These are phyloP conservation scores for Ceratobasidium theobromae DNA, from an alignment of 1,284 basidiomycete genomes.

Conservation along the genomic window DNA sequence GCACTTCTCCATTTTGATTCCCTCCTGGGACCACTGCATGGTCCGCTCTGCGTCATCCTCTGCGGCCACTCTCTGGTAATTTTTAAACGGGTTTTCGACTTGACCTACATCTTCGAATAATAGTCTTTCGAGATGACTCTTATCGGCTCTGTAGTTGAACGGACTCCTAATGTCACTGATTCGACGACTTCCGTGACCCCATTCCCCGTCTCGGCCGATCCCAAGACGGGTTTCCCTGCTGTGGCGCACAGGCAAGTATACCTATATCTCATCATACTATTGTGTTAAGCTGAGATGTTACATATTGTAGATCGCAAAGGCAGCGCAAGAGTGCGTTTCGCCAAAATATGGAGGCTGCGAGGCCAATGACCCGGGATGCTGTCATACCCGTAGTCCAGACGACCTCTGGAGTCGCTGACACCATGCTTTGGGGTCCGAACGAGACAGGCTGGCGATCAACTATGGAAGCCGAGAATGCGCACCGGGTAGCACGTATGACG, in stretches of 20 bases:
- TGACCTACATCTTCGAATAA: no score
- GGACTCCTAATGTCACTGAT: constrained; percentile 3
- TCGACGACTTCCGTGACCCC: constrained; percentile 23
- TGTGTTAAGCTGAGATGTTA: background rate
- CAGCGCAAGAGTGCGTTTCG: constrained; percentile 35
- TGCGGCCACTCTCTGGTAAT: background rate
- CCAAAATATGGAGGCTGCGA: constrained; percentile 30
- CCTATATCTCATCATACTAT: background rate
- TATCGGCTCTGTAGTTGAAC: constrained; percentile 33
- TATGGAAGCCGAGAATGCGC: constrained; percentile 57
- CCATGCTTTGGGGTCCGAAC: background rate
- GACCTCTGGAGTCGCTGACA: background rate
- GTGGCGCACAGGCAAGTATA: constrained; percentile 31
- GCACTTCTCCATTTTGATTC: background rate
- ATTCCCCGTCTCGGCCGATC: constrained; percentile 29
- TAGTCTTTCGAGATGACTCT: constrained; percentile 12
- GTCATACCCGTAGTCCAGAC: constrained; percentile 11
- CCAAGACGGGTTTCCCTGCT: constrained; percentile 35
- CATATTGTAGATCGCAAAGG: constrained; percentile 12
- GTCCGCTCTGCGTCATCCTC: background rate
- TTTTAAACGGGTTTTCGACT: no score
- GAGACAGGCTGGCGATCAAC: constrained; percentile 48
- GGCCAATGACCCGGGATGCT: constrained; percentile 6
- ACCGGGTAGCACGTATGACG: constrained; percentile 57
- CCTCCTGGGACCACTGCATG: background rate